Percentiles rank a stretch among this genome's conserved stretches.
Evolutionary conservation across 345 rosid genomes (phyloP).

Genomic region (Boechera stricta): DNA sequence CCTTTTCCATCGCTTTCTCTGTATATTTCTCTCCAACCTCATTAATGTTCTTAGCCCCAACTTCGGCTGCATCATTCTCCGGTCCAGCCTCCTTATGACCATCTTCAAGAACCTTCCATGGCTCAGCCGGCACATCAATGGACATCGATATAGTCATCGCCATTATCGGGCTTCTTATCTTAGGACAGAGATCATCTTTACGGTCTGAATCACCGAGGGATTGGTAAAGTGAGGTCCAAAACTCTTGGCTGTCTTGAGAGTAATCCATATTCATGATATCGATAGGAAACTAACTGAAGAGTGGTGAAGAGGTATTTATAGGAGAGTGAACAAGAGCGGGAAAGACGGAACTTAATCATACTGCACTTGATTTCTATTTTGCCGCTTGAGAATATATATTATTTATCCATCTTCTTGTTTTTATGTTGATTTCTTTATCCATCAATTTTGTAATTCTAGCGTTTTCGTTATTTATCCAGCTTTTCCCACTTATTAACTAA

Average conservation of each 20-base stretch:
- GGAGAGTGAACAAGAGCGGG: constrained; percentile 29
- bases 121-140: background rate
- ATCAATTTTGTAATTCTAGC: background rate
- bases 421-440: background rate
- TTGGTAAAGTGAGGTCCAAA: constrained; percentile 32
- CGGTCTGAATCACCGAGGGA: background rate
- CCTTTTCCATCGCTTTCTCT: background rate
- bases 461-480: background rate
- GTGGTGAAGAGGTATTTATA: constrained; percentile 18
- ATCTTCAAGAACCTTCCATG: background rate
- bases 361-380: no score
- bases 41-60: background rate
- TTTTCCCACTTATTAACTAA: background rate
- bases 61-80: background rate
- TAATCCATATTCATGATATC: constrained; percentile 1
- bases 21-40: background rate
- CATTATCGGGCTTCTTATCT: background rate
- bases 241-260: constrained; percentile 13
- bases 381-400: background rate
- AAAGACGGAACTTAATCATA: constrained; percentile 21
- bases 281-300: background rate
- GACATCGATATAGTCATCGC: constrained; percentile 27
- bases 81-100: background rate
- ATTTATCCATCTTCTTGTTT: background rate
- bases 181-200: constrained; percentile 1